Evolutionary conservation across 208 protist species (phyloP).

Genomic region (Dictyostelium gargantuum): DNA sequence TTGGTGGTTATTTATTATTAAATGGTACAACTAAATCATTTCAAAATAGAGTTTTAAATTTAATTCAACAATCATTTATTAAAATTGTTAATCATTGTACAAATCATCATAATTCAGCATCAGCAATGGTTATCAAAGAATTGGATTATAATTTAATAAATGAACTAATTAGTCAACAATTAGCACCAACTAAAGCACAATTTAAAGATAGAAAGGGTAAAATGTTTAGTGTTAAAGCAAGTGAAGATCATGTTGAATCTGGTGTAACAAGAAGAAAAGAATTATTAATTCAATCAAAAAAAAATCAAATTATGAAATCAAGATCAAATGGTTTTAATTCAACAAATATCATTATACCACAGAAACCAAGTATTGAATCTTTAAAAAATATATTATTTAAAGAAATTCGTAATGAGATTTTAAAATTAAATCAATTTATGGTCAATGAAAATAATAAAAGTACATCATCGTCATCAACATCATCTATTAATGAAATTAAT

Average conservation of each 20-base stretch:
- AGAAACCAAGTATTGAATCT: neutral
- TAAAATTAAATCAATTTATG: neutral
- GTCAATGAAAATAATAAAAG: neutral
- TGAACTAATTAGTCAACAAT: neutral
- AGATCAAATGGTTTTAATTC: neutral
- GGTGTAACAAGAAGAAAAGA: slow-evolving; percentile 47
- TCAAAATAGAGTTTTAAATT: neutral
- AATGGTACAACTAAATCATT: neutral
- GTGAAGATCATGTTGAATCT: slow-evolving; percentile 47
- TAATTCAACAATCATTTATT: neutral
- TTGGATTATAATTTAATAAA: neutral
- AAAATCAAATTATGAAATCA: slow-evolving; percentile 12
- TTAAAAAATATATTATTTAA: neutral
- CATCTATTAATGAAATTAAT: neutral
- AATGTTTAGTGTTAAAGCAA: slow-evolving; percentile 68
- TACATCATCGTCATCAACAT: neutral
- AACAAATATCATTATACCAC: neutral
- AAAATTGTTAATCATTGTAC: neutral
- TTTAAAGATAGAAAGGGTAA: slow-evolving; percentile 51
- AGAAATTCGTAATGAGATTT: neutral
- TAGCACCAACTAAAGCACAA: neutral
- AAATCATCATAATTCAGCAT: neutral
- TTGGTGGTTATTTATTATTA: slow-evolving; percentile 34
- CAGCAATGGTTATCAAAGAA: neutral
- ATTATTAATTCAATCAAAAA: neutral